Conservation (phyloP, 2,329 filamentous ascomycete species). For the Exophiala oligosperma region DNA sequence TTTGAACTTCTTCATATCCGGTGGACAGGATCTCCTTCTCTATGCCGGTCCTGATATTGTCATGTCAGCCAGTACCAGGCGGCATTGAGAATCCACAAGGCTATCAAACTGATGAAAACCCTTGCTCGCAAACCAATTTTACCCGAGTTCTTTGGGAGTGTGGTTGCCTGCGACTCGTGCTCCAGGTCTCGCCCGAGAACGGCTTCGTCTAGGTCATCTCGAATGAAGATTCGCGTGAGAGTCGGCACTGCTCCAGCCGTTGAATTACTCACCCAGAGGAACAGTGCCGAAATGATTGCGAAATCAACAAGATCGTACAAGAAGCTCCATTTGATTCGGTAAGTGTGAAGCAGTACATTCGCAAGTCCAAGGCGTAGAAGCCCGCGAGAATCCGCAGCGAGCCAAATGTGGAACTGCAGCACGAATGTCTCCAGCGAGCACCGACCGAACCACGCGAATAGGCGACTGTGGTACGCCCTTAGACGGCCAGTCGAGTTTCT, state of each 20-base stretch:
- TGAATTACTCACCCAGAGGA: slow-evolving; percentile 45
- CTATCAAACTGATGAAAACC: neutral
- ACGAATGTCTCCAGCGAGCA: slow-evolving; percentile 61
- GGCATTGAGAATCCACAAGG: neutral
- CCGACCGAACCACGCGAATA: slow-evolving; percentile 57
- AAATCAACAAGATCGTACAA: slow-evolving; percentile 31
- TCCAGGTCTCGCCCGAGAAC: too few species aligned
- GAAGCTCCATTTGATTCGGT: slow-evolving; percentile 4
- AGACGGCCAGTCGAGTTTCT: slow-evolving; percentile 50
- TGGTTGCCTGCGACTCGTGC: neutral
- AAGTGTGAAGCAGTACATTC: neutral
- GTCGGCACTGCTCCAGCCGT: slow-evolving; percentile 40
- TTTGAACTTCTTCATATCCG: neutral
- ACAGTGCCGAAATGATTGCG: slow-evolving; percentile 41
- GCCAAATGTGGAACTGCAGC: slow-evolving; percentile 62
- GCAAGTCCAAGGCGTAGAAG: slow-evolving; percentile 43
- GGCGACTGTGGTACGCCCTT: slow-evolving; percentile 45
- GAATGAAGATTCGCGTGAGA: slow-evolving; percentile 39
- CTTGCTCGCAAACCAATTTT: neutral
- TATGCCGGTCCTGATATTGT: neutral
- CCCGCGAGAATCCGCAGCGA: slow-evolving; percentile 59
- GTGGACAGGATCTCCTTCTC: neutral
- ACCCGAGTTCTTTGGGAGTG: neutral
- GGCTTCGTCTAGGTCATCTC: too few species aligned
- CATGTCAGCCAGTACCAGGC: neutral